Conservation (phyloP, 306 rosid species). For the Morella rubra region DNA sequence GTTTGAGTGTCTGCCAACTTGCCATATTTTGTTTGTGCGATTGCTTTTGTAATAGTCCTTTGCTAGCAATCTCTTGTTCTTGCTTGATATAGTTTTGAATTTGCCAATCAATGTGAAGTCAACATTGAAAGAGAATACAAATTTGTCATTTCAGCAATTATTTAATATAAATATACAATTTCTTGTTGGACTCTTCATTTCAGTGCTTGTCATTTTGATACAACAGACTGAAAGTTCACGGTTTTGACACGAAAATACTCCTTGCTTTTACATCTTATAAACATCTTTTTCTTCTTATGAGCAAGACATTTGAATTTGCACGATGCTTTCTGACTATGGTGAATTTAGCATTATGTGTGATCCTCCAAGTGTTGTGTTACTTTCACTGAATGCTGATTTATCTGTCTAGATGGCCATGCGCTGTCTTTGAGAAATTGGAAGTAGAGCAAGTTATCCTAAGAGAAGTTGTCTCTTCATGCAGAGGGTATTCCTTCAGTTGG, state of each 20-base stretch:
- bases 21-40: not conserved
- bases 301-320: constrained; percentile 11
- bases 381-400: constrained; percentile 24
- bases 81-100: not conserved
- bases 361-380: not conserved
- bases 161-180: not conserved
- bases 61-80: not conserved
- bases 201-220: not conserved
- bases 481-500: constrained; percentile 94
- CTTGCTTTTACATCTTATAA: not conserved
- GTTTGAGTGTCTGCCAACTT: not conserved
- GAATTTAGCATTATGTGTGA: constrained; percentile 1
- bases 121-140: not conserved
- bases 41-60: not conserved
- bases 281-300: not conserved
- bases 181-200: not conserved
- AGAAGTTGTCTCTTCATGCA: constrained; percentile 39
- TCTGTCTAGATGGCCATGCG: constrained; percentile 17
- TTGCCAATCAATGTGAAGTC: not conserved
- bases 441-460: constrained; percentile 13
- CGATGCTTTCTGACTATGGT: not conserved
- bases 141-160: not conserved
- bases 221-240: not conserved
- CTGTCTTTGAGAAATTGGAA: constrained; percentile 7
- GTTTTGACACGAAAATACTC: not conserved